phyloP scores from a whole-genome alignment of 805 yeast genomes.

The Wickerhamomyces kurtzmanii region DNA sequence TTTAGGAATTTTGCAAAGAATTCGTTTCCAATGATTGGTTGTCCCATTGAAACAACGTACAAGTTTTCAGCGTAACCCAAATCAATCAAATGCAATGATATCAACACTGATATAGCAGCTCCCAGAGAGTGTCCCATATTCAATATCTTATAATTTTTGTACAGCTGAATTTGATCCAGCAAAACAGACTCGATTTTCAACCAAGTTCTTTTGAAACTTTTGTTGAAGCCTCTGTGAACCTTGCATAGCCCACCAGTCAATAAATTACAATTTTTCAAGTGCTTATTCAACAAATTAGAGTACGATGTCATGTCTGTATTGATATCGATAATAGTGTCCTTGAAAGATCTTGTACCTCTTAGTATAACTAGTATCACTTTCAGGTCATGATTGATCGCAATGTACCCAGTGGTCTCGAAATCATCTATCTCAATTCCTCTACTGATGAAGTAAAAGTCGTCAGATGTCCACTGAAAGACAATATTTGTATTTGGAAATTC shows the following conservation, averaged over 20 bases:
- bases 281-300: not conserved
- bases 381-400: slow-evolving; percentile 9
- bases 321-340: slow-evolving; percentile 15
- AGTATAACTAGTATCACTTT: slow-evolving; percentile 7
- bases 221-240: slow-evolving; percentile 15
- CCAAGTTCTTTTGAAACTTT: slow-evolving; percentile 9
- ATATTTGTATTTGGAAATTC: slow-evolving; percentile 12
- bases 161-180: not conserved
- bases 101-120: slow-evolving; percentile 14
- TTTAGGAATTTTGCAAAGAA: slow-evolving; percentile 8
- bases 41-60: slow-evolving; percentile 14
- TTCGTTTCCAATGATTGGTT: slow-evolving; percentile 16
- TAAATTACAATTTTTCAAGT: not conserved
- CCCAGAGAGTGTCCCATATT: slow-evolving; percentile 19
- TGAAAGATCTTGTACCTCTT: slow-evolving; percentile 17
- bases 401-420: slow-evolving; percentile 16
- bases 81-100: slow-evolving; percentile 2
- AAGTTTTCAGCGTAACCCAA: not conserved
- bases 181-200: slow-evolving; percentile 1
- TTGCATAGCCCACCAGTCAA: slow-evolving; percentile 10
- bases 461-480: slow-evolving; percentile 15
- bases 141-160: slow-evolving; percentile 4
- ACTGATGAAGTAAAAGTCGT: slow-evolving; percentile 4
- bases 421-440: no score
- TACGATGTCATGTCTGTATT: slow-evolving; percentile 13